Base-by-base conservation (phyloP, 73 alveolate species). In the Tetrahymena thermophila region DNA sequence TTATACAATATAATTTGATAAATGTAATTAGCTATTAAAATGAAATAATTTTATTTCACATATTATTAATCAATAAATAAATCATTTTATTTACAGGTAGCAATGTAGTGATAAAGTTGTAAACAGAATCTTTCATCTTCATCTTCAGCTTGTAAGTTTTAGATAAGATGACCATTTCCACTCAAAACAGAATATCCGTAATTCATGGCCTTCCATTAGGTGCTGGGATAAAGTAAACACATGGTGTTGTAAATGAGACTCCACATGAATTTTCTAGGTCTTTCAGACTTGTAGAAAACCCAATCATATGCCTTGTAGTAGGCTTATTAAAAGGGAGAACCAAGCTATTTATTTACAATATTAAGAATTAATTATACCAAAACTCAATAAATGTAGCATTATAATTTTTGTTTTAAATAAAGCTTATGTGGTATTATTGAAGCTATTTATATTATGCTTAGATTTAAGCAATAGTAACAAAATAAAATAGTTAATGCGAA, bases 171-270 rank as follows among this genome's bases (percentile, higher is more conserved):
- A 15, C 99, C 99, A 35, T 96, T 96, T 40, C 97, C 98, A 93
- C 94, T 96, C n/a, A 96, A 42, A 9, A 96, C 93, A 17, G 99
- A 98, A 94, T 97, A 98, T 42, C 99, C 99, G 84, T 97, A 97
- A 94, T 98, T 98, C 98, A 97, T 93, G 14, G 98, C 94, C 9
- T 89, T 94, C 97, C 97, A 97, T 95, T 97, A 93, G 34, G 94
- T 84, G 58, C 71, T 85, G 40, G 98, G 98, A 94, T 57, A 89
- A 34, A 84, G 85, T 94, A 95, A 85, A 89, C 98, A 93, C 95
- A 97, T 84, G 31, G 94, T 94, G 93, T 97, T 96, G 96, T 97
- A 97, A 84, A 96, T 95, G 34, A 94, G 84, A 85, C 96, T 93
- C 99, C 99, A 97, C 84, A 97, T 35, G 21, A 97, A 21, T 93